These are phyloP conservation scores for Nidularia pulvinata DNA, from an alignment of 768 basidiomycete genomes.

Conservation along the genomic window DNA sequence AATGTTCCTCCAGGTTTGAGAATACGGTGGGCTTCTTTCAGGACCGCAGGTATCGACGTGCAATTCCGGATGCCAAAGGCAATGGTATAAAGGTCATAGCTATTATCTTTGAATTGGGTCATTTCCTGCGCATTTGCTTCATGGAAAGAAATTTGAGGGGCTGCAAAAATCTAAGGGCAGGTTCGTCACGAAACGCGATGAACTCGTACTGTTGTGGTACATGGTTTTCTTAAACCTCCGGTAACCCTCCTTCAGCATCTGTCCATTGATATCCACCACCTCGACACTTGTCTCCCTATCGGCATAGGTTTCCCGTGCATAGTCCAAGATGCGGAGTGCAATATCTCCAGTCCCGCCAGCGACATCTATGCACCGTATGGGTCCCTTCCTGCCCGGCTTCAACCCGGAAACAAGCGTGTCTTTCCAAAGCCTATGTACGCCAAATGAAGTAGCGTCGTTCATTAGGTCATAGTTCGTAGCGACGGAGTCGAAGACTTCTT, in stretches of 20 bases:
- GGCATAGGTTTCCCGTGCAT: slow-evolving; percentile 84
- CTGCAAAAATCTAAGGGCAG: slow-evolving; percentile 31
- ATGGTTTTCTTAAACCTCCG: slow-evolving; percentile 94
- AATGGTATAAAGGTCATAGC: slow-evolving; percentile 97
- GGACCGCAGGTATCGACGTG: slow-evolving; percentile 87
- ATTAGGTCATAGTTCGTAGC: slow-evolving; percentile 96
- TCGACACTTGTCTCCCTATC: slow-evolving; percentile 90
- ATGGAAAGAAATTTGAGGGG: slow-evolving; percentile 90
- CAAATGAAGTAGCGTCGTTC: slow-evolving; percentile 99
- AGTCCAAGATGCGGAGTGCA: slow-evolving; percentile 90
- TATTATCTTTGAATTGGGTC: slow-evolving; percentile 72
- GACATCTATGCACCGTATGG: slow-evolving; percentile 87
- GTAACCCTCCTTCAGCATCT: slow-evolving; percentile 94
- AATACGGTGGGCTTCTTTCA: slow-evolving; percentile 90
- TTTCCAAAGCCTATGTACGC: slow-evolving; percentile 97
- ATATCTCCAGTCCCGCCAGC: slow-evolving; percentile 99
- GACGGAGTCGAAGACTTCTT: slow-evolving; percentile 93
- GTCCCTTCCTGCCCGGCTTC: slow-evolving; percentile 74
- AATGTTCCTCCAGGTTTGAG: slow-evolving; percentile 96
- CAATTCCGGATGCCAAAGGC: slow-evolving; percentile 98
- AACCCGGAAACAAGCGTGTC: slow-evolving; percentile 81
- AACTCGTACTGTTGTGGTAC: slow-evolving; percentile 88
- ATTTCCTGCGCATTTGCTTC: slow-evolving; percentile 89
- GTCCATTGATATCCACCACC: slow-evolving; percentile 91
- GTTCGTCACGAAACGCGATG: slow-evolving; percentile 8